phyloP scores from a whole-genome alignment of 2,329 filamentous ascomycete genomes.

The Akanthomyces muscarius region DNA sequence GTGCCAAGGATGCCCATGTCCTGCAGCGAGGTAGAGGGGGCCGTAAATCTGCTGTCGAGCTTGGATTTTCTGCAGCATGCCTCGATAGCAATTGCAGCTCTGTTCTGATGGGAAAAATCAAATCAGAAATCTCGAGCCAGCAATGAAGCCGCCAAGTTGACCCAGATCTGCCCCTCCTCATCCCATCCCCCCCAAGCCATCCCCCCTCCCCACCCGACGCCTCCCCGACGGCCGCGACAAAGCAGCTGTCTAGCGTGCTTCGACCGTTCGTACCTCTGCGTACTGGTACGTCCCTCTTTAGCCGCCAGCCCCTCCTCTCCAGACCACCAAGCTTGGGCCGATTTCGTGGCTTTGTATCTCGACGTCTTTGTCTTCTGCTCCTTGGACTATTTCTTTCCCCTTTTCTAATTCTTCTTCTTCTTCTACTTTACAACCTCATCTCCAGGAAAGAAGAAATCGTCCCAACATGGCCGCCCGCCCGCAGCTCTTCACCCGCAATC shows the following conservation, averaged over 20 bases:
- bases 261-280: too few species aligned
- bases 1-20: neutral
- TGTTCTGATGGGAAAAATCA: neutral
- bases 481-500: constrained; percentile 57
- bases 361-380: neutral
- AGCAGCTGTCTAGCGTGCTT: too few species aligned
- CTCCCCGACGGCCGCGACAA: too few species aligned
- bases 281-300: neutral
- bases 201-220: too few species aligned
- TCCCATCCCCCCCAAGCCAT: neutral
- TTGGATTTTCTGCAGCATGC: neutral
- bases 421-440: neutral
- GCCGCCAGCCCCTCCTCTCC: neutral
- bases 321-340: neutral
- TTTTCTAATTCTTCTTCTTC: neutral
- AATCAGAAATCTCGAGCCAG: neutral
- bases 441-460: neutral
- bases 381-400: neutral
- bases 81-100: neutral
- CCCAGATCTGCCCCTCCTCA: neutral
- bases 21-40: too few species aligned
- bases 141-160: neutral
- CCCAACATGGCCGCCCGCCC: constrained; percentile 53
- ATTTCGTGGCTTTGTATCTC: neutral
- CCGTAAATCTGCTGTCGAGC: too few species aligned